Evolutionary conservation across 139 green algal genomes (phyloP), one percentile per base, ranked within the genome.

Genomic region (Micromonas pusilla): DNA sequence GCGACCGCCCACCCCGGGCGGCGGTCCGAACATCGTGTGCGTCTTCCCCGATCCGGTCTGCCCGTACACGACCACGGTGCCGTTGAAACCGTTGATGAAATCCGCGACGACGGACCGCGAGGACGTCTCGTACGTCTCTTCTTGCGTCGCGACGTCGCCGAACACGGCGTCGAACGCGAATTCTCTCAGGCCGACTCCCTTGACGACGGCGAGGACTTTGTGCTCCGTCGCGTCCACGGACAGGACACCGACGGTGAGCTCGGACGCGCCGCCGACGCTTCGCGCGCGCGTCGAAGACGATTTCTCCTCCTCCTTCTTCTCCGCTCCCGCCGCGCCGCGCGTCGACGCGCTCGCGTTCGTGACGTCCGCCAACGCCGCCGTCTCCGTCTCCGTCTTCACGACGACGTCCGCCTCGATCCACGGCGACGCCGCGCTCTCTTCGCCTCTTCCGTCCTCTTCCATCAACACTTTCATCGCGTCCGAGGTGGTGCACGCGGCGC

Each of bases 11-110:
- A 39, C 23, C 65, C 19, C n/a, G 21, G 13, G 34, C 16, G 54
- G 63, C 36, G 36, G 64, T 20, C 76, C 76, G 36, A 81, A 81
- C 76, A 81, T 81, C 2, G 76, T 81, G 76, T 77, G 57, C 2
- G 76, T 81, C 76, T 81, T 81, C 21, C 76, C 76, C 6, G 28
- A 64, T 25, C 76, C 76, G 4, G 79, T 83, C 53, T 83, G 79
- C 39, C 79, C 79, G 74, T 83, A 83, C 34, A 36, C 76, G 45
- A 77, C 20, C 20, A 77, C n/a, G 38, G 39, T 77, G 20, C 13
- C 71, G 30, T 77, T 77, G 39, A 67, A 45, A 26, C 71, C 71
- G 28, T 77, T 34, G 37, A 77, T 66, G 36, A 77, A 16, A 25
- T 65, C 25, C 5, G 25, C 52, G 39, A 77, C 45, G 26, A 66